Base-by-base conservation (phyloP, 2,329 filamentous ascomycete genomes). In the Cladophialophora immunda region DNA sequence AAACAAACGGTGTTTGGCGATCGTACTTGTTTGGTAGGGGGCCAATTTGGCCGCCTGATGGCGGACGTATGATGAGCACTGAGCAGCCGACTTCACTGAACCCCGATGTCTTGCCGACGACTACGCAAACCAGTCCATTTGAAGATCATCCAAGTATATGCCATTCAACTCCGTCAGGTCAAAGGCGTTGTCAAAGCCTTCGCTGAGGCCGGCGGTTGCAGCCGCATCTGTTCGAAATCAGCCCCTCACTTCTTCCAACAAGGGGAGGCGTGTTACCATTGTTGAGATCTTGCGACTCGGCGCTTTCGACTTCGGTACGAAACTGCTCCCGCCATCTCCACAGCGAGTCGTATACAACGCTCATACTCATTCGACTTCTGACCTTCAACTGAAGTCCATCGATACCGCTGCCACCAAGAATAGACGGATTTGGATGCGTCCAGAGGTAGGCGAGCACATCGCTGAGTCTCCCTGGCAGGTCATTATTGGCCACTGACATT, bases 271-370 rank as follows among this genome's bases (percentile, higher is more conserved):
- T 17, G 19, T 59, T 30, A 59, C 57, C 57, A 25, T 29, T 59
- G 57, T 32, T 27, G 6, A 59, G 36, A 7, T 30, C 25, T 59
- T 47, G 22, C 25, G 36, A n/a, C 8, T 29, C 6, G 13, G 25
- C 38, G 17, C 15, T 32, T 50, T 59, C 57, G 8, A n/a, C 50
- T 55, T 65, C 57, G 19, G 29, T 29, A 29, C 57, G 62, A 68
- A 60, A 90, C 90, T 73, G 90, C 85, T 54, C 90, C 90, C 87
- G 82, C 88, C 88, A 90, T 58, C 87, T 82, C 87, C 87, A 89
- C 27, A 90, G 86, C 27, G 85, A 87, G 76, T 90, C 88, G 72
- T 86, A 90, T 1, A 90, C 83, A 5, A 90, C 81, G 50, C 86
- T 89, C 81, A 90, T 87, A 71, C 86, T 89, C 83, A 89, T 89